Conservation (phyloP, 2,329 filamentous ascomycete genomes). For the Grosmannia huntii region DNA sequence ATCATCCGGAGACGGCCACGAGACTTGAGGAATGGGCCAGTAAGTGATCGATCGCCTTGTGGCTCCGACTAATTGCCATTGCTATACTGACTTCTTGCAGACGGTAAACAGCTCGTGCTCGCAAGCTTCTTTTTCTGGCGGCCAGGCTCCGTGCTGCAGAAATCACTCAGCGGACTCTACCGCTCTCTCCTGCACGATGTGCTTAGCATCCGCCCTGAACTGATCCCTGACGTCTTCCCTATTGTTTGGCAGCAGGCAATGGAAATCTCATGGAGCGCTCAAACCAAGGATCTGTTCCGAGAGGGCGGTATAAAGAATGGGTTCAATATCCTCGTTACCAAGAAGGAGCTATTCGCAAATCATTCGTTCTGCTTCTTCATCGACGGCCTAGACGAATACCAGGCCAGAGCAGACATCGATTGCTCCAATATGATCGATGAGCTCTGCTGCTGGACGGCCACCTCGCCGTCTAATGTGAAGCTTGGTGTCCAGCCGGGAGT, state of each 20-base stretch:
- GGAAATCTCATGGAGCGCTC: not conserved
- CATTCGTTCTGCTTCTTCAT: slow-evolving; percentile 3
- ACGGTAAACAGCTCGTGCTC: not conserved
- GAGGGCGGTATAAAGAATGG: not conserved
- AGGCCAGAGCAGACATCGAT: not conserved
- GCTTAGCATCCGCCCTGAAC: not conserved
- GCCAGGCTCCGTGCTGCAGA: not conserved
- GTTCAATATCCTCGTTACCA: not conserved
- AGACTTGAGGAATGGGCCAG: not conserved
- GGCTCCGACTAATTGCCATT: no score
- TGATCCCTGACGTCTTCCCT: not conserved
- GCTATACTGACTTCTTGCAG: not conserved
- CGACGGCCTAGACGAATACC: slow-evolving; percentile 4
- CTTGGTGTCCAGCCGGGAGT: slow-evolving; percentile 6
- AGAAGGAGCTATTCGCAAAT: not conserved
- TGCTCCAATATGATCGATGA: not conserved
- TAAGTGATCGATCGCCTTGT: not conserved
- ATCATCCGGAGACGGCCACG: not conserved
- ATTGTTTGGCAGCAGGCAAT: not conserved
- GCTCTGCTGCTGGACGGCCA: not conserved
- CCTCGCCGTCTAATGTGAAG: not conserved
- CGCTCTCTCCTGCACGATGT: slow-evolving; percentile 1
- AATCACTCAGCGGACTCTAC: not conserved
- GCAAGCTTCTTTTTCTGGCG: slow-evolving; percentile 4
- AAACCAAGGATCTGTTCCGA: not conserved